phyloP scores from a whole-genome alignment of 176 grass and related monocot genomes.

The Oryza meyeriana region DNA sequence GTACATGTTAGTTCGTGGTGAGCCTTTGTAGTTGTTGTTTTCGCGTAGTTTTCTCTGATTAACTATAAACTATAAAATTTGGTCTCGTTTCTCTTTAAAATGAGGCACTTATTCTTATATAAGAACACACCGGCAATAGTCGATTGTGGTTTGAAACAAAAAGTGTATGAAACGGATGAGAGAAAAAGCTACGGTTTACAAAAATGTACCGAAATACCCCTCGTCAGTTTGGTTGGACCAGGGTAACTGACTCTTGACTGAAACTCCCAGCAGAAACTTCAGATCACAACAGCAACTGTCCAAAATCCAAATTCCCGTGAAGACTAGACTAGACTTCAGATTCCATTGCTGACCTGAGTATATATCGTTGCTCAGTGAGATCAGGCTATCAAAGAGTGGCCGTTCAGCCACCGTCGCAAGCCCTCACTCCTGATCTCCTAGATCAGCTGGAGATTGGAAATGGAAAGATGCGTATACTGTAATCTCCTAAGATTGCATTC shows the following conservation, averaged over 20 bases:
- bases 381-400: conserved; percentile 25
- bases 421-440: conserved; percentile 8
- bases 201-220: background rate
- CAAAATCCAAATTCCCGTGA: background rate
- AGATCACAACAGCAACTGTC: background rate
- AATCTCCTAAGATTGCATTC: background rate
- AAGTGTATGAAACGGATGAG: too few relatives aligned
- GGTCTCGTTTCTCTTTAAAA: too few relatives aligned
- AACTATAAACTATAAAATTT: too few relatives aligned
- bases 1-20: too few relatives aligned
- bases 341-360: background rate
- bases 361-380: background rate
- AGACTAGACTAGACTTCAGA: background rate
- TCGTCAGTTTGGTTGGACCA: conserved; percentile 24
- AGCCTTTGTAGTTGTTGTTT: too few relatives aligned
- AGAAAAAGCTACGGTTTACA: background rate
- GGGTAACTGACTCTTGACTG: conserved; percentile 28
- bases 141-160: too few relatives aligned
- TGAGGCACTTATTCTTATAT: too few relatives aligned
- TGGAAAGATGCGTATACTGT: background rate
- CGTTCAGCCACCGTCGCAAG: background rate
- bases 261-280: conserved; percentile 14
- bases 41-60: too few relatives aligned
- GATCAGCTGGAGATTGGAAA: conserved; percentile 24
- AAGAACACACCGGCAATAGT: too few relatives aligned